These are phyloP conservation scores for Coemansia reversa DNA, from an alignment of 192 early-diverging fungal species.

Conservation along the genomic window DNA sequence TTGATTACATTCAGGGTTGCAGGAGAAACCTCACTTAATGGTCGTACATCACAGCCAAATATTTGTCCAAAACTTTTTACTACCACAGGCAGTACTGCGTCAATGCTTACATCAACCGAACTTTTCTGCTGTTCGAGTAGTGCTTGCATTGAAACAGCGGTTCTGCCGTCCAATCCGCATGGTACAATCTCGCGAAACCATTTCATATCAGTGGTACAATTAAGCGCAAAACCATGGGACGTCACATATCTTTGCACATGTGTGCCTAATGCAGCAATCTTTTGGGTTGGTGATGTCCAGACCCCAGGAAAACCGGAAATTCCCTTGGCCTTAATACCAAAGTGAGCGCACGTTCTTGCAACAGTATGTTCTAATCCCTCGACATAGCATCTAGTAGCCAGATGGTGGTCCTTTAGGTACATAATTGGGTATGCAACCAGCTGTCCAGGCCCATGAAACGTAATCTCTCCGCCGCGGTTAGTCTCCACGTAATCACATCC, in stretches of 20 bases:
- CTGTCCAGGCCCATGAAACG: constrained; percentile 97
- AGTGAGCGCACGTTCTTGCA: constrained; percentile 68
- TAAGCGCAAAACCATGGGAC: constrained; percentile 91
- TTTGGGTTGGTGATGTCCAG: constrained; percentile 80
- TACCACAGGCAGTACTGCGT: constrained; percentile 20
- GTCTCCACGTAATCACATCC: constrained; percentile 72
- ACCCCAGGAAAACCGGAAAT: constrained; percentile 83
- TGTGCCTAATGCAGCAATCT: constrained; percentile 93
- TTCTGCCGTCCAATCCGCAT: constrained; percentile 80
- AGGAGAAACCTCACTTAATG: constrained; percentile 34
- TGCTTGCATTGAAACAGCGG: constrained; percentile 67
- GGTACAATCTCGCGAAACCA: constrained; percentile 92
- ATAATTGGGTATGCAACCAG: constrained; percentile 93
- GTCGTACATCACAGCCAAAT: constrained; percentile 33
- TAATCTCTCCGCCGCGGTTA: constrained; percentile 87
- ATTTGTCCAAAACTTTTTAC: constrained; percentile 32
- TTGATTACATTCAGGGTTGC: constrained; percentile 24
- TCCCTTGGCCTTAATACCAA: constrained; percentile 61
- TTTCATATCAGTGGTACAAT: constrained; percentile 83
- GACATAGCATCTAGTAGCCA: constrained; percentile 78
- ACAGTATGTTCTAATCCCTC: constrained; percentile 72
- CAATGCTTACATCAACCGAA: constrained; percentile 9
- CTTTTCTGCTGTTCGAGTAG: constrained; percentile 11
- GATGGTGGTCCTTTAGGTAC: constrained; percentile 67
- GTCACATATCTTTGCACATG: constrained; percentile 87